Base-by-base conservation (phyloP, 83 land plant genomes). In the Thuja plicata region DNA sequence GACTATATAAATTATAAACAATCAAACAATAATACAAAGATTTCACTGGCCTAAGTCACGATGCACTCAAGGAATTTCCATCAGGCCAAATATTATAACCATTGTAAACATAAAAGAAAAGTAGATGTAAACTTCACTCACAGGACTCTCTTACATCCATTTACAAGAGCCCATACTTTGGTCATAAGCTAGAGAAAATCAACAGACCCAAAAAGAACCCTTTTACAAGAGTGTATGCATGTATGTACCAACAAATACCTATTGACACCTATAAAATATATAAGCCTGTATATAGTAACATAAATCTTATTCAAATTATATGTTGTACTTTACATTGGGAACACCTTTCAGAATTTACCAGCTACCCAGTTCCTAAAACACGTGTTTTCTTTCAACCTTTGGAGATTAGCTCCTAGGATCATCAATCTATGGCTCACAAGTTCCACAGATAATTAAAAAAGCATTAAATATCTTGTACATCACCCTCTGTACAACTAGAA, bases 1-100 rank as follows among this genome's bases (percentile, higher is more conserved):
- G 8, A 57, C 38, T 46, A 84, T 52, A 84, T 6, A 84, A 84
- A 83, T 35, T 52, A 84, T 6, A 84, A 84, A 83, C 54, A 54
- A 84, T 48, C 6, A 84, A 84, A 46, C 54, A 54, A 84, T 30
- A 50, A 84, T 34, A 17, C 54, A 52, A 34, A 84, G 34, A 84
- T 52, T 32, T 12, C 24, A 52, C n/a, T 13, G 86, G 19, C 57
- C 62, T 17, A 52, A 52, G 32, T 37, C 46, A 24, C 50, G 55
- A 50, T 12, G 57, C 16, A 32, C 38, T 52, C 13, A 21, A 84
- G 86, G 21, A 0, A 15, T 84, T 84, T 50, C 50, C 60, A 84
- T 50, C 81, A 35, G 3, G 21, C 37, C 38, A 32, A 78, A 78
- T 37, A 37, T 79, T 40, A 17, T 1, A 19, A 40, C 82, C 82